Evolutionary conservation across 2,329 filamentous ascomycete species (phyloP).

Genomic region (Penicillium sp.): DNA sequence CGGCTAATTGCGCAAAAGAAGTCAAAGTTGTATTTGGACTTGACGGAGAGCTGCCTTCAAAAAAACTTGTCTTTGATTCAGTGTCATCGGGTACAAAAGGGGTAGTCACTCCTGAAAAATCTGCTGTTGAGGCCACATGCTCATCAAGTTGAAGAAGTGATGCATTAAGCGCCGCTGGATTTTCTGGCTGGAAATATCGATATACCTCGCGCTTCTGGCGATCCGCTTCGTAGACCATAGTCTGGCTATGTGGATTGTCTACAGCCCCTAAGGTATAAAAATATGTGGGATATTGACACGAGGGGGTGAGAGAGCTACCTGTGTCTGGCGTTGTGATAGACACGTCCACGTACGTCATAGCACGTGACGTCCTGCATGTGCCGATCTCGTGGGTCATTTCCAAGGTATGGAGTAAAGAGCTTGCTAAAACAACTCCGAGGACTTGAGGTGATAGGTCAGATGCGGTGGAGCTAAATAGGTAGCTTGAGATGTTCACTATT

Average conservation of each 20-base stretch:
- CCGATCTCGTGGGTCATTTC: not conserved
- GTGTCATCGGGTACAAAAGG: not conserved
- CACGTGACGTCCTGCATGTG: not conserved
- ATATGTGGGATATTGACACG: not conserved
- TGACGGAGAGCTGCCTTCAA: not conserved
- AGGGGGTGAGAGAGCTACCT: not conserved
- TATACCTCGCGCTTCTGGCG: conserved; percentile 14
- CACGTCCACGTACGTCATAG: not conserved
- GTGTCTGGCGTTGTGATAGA: not conserved
- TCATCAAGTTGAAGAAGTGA: not conserved
- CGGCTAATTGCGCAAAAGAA: conserved; percentile 13
- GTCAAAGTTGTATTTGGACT: conserved; percentile 13
- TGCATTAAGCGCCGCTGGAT: conserved; percentile 7
- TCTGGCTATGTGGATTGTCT: not conserved
- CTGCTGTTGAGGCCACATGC: not conserved
- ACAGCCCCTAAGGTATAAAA: not conserved
- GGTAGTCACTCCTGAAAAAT: not conserved
- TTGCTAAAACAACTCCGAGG: not conserved
- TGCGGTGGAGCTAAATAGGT: too few relatives aligned
- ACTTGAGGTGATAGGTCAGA: not conserved
- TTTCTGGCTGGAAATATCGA: conserved; percentile 13
- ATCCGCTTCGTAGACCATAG: conserved; percentile 6
- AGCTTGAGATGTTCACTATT: not conserved
- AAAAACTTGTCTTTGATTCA: not conserved
- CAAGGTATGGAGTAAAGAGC: too few relatives aligned